Percentiles rank a stretch among this genome's conserved stretches.
phyloP scores from a whole-genome alignment of 1,284 basidiomycete genomes.

The Ustilago shanxiensis region DNA sequence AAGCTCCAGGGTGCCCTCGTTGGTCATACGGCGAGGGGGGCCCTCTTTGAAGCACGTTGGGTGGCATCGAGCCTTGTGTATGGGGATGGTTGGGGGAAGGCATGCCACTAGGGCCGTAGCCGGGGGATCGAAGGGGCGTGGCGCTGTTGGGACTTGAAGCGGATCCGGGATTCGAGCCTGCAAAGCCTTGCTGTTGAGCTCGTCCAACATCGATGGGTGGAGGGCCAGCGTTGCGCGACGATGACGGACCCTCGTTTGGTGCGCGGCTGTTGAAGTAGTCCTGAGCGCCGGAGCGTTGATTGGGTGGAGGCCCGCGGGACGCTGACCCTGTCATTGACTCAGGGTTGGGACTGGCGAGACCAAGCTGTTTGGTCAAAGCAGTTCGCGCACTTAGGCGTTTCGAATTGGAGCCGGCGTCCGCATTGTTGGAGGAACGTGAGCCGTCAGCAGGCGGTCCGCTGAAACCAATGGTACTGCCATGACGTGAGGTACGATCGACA shows the following conservation, averaged over 20 bases:
- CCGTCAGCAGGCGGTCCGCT: slow-evolving; percentile 13
- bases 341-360: slow-evolving; percentile 40
- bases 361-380: slow-evolving; percentile 57
- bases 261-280: slow-evolving; percentile 37
- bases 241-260: slow-evolving; percentile 19
- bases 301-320: slow-evolving; percentile 14
- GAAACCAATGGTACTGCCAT: slow-evolving; percentile 60
- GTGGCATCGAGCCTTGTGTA: slow-evolving; percentile 17
- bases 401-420: slow-evolving; percentile 4
- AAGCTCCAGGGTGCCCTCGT: slow-evolving; percentile 12
- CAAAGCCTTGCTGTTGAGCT: slow-evolving; percentile 32
- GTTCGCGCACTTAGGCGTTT: slow-evolving; percentile 46
- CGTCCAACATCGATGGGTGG: slow-evolving; percentile 41
- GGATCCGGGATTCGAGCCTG: slow-evolving; percentile 12
- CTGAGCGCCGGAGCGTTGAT: slow-evolving; percentile 13
- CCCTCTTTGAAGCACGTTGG: slow-evolving; percentile 45
- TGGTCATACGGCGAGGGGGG: slow-evolving; percentile 36
- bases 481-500: slow-evolving; percentile 49
- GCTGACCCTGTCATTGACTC: slow-evolving; percentile 4
- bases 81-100: slow-evolving; percentile 26
- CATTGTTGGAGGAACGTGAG: not conserved
- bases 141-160: slow-evolving; percentile 35
- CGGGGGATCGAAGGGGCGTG: slow-evolving; percentile 43
- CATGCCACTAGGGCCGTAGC: slow-evolving; percentile 24
- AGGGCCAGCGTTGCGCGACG: slow-evolving; percentile 23